phyloP scores from a whole-genome alignment of 2,329 filamentous ascomycete genomes.

The Nothomitra cinnamomea region DNA sequence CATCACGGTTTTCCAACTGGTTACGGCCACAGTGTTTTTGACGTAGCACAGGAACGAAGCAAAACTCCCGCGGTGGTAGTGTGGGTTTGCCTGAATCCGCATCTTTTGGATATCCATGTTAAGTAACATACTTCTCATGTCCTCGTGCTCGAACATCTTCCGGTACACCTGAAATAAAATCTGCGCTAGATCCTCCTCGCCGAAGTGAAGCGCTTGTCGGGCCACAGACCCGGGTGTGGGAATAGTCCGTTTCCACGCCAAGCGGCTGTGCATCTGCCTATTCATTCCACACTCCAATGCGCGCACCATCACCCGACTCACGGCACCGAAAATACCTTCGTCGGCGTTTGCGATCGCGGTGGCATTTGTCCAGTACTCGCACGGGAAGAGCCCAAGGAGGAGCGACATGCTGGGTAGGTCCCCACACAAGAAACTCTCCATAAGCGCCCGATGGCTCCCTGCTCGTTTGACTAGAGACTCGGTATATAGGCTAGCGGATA shows the following conservation, averaged over 20 bases:
- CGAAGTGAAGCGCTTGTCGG: conserved; percentile 16
- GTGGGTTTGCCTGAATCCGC: conserved; percentile 3
- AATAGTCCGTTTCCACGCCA: too few species aligned
- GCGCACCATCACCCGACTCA: too few species aligned
- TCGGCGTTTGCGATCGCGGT: conserved; percentile 14
- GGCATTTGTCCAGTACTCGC: conserved; percentile 33
- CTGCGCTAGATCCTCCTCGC: conserved; percentile 22
- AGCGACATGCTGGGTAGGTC: conserved; percentile 30
- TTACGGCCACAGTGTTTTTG: conserved; percentile 11
- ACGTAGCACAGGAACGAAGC: conserved; percentile 14
- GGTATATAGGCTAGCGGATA: conserved; percentile 31
- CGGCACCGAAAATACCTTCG: conserved; percentile 13
- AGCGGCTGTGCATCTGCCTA: too few species aligned
- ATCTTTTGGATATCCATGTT: conserved; percentile 3
- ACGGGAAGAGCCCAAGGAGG: conserved; percentile 32
- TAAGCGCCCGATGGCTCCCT: conserved; percentile 14
- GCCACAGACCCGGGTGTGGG: too few species aligned
- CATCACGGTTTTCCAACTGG: conserved; percentile 12
- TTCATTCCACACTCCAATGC: too few species aligned
- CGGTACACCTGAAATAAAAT: conserved; percentile 27
- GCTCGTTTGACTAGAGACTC: conserved; percentile 26
- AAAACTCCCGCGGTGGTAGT: conserved; percentile 16
- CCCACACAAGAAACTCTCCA: conserved; percentile 29
- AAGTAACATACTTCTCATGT: conserved; percentile 10
- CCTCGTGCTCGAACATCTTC: conserved; percentile 29